Percentiles rank a stretch among this genome's conserved stretches.
Conservation (phyloP, 805 yeast genomes). For the Saturnispora kantuleensis region DNA sequence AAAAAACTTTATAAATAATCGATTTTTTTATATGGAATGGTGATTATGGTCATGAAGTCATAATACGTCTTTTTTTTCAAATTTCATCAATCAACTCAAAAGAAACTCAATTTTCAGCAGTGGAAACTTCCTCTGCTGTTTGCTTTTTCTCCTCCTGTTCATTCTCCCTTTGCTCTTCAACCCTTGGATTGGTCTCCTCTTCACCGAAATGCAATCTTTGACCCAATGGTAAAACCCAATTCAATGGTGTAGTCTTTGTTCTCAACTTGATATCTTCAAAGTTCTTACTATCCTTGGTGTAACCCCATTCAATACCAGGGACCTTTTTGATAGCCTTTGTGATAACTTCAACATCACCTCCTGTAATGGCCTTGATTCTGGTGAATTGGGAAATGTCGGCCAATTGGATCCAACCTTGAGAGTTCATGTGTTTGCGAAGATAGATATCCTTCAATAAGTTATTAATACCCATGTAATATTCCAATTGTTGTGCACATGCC, state of each 20-base stretch:
- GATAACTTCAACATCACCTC: slow-evolving; percentile 43
- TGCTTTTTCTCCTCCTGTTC: neutral
- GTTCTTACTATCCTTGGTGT: slow-evolving; percentile 20
- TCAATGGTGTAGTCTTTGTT: slow-evolving; percentile 44
- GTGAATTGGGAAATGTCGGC: slow-evolving; percentile 56
- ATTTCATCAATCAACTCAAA: slow-evolving; percentile 4
- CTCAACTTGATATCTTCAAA: slow-evolving; percentile 41
- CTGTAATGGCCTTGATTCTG: slow-evolving; percentile 60
- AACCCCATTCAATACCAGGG: slow-evolving; percentile 32
- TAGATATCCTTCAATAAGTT: slow-evolving; percentile 79
- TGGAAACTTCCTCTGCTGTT: neutral
- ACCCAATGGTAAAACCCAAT: slow-evolving; percentile 57
- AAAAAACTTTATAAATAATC: neutral
- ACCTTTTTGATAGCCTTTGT: slow-evolving; percentile 46
- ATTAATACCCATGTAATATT: slow-evolving; percentile 83
- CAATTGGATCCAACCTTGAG: slow-evolving; percentile 63
- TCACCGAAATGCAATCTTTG: slow-evolving; percentile 38
- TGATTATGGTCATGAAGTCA: no score
- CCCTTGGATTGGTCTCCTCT: slow-evolving; percentile 23
- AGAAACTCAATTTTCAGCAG: no score
- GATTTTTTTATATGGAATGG: neutral
- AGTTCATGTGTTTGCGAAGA: slow-evolving; percentile 73
- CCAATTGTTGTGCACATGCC: slow-evolving; percentile 48
- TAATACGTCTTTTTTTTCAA: slow-evolving; percentile 9
- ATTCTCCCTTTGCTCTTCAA: neutral